A percentile compares a stretch with the other conserved stretches of the same genome.
These are phyloP conservation scores for Ambrosia artemisiifolia DNA, from an alignment of 129 eudicot genomes.

Conservation along the genomic window DNA sequence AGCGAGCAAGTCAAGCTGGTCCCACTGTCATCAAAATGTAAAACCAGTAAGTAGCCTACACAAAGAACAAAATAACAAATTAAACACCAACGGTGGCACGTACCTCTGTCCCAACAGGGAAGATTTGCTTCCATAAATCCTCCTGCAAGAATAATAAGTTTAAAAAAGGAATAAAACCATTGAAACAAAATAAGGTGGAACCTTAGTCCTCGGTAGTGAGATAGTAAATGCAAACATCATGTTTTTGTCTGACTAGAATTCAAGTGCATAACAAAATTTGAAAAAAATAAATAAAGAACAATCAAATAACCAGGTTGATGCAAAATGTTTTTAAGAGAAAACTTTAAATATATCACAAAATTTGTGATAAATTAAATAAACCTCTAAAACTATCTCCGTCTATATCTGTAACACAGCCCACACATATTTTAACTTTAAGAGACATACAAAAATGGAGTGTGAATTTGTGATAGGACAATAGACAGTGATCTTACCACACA, in stretches of 20 bases:
- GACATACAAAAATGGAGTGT: background rate
- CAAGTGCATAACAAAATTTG: background rate
- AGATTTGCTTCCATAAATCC: constrained; percentile 90
- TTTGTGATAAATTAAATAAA: background rate
- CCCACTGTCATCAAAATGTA: constrained; percentile 62
- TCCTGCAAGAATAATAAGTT: constrained; percentile 48
- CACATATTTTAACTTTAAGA: background rate
- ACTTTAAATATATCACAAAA: background rate
- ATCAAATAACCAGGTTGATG: background rate
- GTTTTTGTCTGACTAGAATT: background rate
- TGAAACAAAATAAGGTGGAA: background rate
- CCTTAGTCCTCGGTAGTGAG: background rate
- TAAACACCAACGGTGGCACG: background rate
- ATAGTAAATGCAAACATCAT: background rate
- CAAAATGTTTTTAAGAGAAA: background rate
- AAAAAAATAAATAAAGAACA: background rate
- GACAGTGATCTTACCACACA: background rate
- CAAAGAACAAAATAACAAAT: background rate
- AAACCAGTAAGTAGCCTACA: constrained; percentile 4
- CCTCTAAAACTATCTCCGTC: background rate
- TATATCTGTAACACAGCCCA: background rate
- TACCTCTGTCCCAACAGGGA: constrained; percentile 98
- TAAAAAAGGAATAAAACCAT: background rate
- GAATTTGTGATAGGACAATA: background rate
- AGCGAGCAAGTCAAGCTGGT: constrained; percentile 80